Base-by-base conservation (phyloP, 2,329 filamentous ascomycete species). In the Phyllosticta capitalensis region DNA sequence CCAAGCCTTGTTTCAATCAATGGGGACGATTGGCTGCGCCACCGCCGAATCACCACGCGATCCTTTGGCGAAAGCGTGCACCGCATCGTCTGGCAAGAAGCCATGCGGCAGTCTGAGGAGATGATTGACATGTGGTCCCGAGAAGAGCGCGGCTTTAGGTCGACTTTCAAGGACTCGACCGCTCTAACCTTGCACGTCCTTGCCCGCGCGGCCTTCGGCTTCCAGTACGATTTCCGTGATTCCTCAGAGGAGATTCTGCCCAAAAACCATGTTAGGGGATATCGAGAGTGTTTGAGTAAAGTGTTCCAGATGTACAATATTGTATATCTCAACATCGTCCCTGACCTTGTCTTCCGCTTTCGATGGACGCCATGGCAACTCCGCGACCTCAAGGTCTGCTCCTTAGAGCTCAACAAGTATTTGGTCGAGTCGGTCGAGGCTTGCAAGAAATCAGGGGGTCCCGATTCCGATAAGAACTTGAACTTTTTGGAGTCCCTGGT, bases 101-200 rank as follows among this genome's bases (percentile, higher is more conserved):
- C 63, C 1, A 30, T 68, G 2, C 7, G 21, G 19, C 66, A 68
- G 50, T 60, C 52, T n/a, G 21, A 22, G 5, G 59, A 58, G 3
- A 65, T 68, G 64, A 55, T 67, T 3, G 24, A 61, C 10, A 65
- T 65, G 53, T 67, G 65, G 66, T 33, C 52, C 52, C 1, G 12
- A 7, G 38, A 45, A 7, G 38, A n/a, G n/a, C 17, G 38, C 14
- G 38, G 38, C 5, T 59, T 59, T 26, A 21, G 30, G n/a, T 24
- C 17, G 9, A 45, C 20, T 2, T 22, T 54, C 33, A 65, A 71
- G 6, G 72, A 76, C 55, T 68, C 68, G 2, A 65, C 69, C 22
- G 69, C 69, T 10, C 55, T 75, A 3, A 69, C 73, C 0, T 63
- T 76, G 45, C 71, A 75, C 53, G 69, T 76, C 5, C 66, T 76